These are phyloP conservation scores for Diaporthe batatas DNA, from an alignment of 2,329 filamentous ascomycete genomes.

Conservation along the genomic window DNA sequence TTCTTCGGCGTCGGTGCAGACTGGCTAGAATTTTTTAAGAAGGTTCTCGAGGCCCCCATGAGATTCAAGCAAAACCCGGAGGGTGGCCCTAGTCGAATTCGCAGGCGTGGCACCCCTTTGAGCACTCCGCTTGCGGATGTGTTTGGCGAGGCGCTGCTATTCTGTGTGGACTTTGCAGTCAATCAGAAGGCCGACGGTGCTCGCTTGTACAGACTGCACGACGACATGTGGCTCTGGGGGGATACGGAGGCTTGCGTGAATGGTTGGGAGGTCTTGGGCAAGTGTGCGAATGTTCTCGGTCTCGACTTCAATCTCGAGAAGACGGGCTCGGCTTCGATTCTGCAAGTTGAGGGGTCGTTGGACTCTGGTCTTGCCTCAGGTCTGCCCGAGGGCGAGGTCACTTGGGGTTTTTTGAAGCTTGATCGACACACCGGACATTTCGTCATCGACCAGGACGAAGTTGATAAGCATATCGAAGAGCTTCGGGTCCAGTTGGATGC, in stretches of 20 bases:
- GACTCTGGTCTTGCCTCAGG: conserved; percentile 2
- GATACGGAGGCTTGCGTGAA: conserved; percentile 59
- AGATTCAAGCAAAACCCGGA: conserved; percentile 64
- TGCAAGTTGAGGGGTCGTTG: background rate
- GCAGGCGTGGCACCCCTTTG: conserved; percentile 68
- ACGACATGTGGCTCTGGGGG: conserved; percentile 76
- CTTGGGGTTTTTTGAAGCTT: conserved; percentile 71
- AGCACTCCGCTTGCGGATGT: conserved; percentile 67
- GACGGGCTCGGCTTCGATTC: conserved; percentile 64
- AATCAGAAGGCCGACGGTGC: conserved; percentile 66
- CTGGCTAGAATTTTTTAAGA: conserved; percentile 68
- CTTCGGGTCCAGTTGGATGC: conserved; percentile 66
- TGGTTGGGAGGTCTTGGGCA: conserved; percentile 66
- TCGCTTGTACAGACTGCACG: conserved; percentile 70
- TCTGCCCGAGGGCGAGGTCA: conserved; percentile 66
- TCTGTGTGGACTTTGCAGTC: conserved; percentile 73
- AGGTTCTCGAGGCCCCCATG: conserved; percentile 65
- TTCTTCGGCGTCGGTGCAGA: conserved; percentile 66
- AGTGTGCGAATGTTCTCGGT: conserved; percentile 65
- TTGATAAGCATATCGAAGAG: conserved; percentile 69
- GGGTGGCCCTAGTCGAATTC: conserved; percentile 54
- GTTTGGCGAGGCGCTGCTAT: conserved; percentile 70
- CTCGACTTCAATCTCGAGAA: conserved; percentile 69
- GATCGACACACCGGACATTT: conserved; percentile 63
- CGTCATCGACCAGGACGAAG: conserved; percentile 66